Percentiles rank a stretch among this genome's conserved stretches.
These are phyloP conservation scores for Claviceps citrina DNA, from an alignment of 2,329 filamentous ascomycete genomes.

Conservation along the genomic window DNA sequence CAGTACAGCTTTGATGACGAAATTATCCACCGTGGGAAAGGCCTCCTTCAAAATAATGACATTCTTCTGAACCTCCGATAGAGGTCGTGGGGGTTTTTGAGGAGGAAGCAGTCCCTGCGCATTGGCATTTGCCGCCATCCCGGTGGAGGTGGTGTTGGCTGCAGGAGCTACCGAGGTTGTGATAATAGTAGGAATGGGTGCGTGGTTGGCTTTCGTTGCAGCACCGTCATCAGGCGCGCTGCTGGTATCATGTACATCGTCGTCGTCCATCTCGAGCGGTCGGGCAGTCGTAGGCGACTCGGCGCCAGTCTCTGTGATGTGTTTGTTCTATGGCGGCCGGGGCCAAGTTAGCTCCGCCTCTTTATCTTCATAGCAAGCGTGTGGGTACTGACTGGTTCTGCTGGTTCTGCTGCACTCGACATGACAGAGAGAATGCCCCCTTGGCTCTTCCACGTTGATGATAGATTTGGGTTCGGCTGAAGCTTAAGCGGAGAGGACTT, in stretches of 20 bases:
- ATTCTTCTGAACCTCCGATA: conserved; percentile 70
- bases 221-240: conserved; percentile 28
- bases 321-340: conserved; percentile 26
- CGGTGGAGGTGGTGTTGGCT: conserved; percentile 13
- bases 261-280: conserved; percentile 54
- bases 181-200: not conserved
- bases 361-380: not conserved
- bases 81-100: conserved; percentile 78
- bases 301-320: conserved; percentile 27
- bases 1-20: conserved; percentile 77
- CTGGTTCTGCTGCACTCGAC: conserved; percentile 29
- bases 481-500: not conserved
- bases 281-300: conserved; percentile 52
- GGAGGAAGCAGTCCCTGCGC: conserved; percentile 36
- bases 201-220: conserved; percentile 9
- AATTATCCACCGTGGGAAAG: conserved; percentile 67
- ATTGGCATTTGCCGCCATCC: conserved; percentile 11
- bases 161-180: conserved; percentile 8
- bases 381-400: conserved; percentile 26
- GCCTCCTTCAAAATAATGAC: conserved; percentile 83
- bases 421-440: conserved; percentile 15
- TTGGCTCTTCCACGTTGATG: not conserved
- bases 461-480: not conserved
- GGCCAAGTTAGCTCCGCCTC: conserved; percentile 11
- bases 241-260: conserved; percentile 49